Base-by-base conservation (phyloP, 2,329 filamentous ascomycete genomes). In the Trichoderma hamatum region DNA sequence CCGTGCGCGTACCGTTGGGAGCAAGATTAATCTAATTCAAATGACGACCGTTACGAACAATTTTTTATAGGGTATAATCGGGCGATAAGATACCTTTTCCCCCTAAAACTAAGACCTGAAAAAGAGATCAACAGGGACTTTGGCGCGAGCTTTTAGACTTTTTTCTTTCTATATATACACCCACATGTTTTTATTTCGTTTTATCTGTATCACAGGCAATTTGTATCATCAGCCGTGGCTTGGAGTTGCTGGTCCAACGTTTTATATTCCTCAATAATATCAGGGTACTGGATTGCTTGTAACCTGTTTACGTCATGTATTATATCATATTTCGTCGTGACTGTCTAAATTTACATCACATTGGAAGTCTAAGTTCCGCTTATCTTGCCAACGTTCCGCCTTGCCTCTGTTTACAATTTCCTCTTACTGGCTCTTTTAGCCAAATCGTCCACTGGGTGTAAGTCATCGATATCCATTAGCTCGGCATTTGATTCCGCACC, bases 391-490 rank as follows among this genome's bases (percentile, higher is more conserved):
- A 70, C 51, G 21, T 43, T 61, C n/a, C 19, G 19, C 52, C 34
- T 10, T 39, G 52, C 19, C 21, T 16, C 21, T 54, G 34, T n/a
- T 58, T 80, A 88, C 71, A 88, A 80, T 80, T 88, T 89, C 68
- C 85, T 81, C 70, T 85, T 84, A 72, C 82, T 85, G 1, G 82
- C 80, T 52, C 85, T 80, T 76, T 85, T 86, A 80, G 82, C 84
- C 70, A 77, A 81, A 55, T 85, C 83, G 60, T 83, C 83, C 1
- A 77, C 77, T 7, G 81, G 80, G 5, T 84, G 81, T 5, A 83
- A 83, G 13, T 85, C 83, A 58, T 89, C 87, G 32, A 89, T 74
- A 62, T 89, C 87, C 83, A 88, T 87, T 54, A 80, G 83, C 71
- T 85, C 84, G 34, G 84, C 83, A 43, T 43, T 43, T 9, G 4